A percentile compares a stretch with the other conserved stretches of the same genome.
Conservation (phyloP, 495 filamentous ascomycete genomes). For the Bryoglossum gracile region DNA sequence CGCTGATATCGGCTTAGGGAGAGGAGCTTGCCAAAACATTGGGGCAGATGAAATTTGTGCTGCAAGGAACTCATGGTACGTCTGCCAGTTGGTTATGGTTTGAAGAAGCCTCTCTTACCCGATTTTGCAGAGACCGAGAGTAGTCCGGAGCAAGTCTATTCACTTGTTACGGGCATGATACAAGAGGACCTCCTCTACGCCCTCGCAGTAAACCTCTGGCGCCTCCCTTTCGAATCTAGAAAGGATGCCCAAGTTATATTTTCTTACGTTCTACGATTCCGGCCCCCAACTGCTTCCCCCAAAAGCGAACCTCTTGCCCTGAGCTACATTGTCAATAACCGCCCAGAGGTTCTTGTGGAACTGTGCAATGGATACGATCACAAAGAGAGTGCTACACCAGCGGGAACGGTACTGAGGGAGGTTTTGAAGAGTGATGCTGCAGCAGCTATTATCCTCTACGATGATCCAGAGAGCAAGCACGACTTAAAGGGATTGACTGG, state of each 20-base stretch:
- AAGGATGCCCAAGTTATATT: conserved; percentile 89
- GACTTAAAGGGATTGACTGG: conserved; percentile 49
- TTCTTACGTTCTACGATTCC: conserved; percentile 80
- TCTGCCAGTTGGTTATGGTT: conserved; percentile 1
- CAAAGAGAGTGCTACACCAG: conserved; percentile 86
- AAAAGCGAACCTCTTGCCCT: conserved; percentile 71
- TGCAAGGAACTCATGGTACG: conserved; percentile 59
- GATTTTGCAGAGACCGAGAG: conserved; percentile 63
- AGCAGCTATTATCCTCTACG: conserved; percentile 83
- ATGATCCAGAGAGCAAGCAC: conserved; percentile 60
- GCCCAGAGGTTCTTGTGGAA: conserved; percentile 80
- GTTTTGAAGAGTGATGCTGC: conserved; percentile 86
- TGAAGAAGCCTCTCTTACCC: conserved; percentile 9
- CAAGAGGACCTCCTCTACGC: conserved; percentile 81
- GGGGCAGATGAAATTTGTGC: conserved; percentile 71
- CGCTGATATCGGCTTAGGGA: conserved; percentile 34
- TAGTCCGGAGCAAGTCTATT: conserved; percentile 76
- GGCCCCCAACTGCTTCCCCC: conserved; percentile 47
- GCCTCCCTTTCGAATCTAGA: conserved; percentile 86
- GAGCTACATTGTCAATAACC: conserved; percentile 72
- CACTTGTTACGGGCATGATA: conserved; percentile 71
- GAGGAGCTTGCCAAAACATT: conserved; percentile 73
- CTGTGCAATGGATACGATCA: conserved; percentile 85
- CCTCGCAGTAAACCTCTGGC: conserved; percentile 69
- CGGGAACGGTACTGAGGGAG: conserved; percentile 84